A percentile compares a stretch with the other conserved stretches of the same genome.
phyloP scores from a whole-genome alignment of 768 basidiomycete genomes.

The Fibroporia radiculosa region DNA sequence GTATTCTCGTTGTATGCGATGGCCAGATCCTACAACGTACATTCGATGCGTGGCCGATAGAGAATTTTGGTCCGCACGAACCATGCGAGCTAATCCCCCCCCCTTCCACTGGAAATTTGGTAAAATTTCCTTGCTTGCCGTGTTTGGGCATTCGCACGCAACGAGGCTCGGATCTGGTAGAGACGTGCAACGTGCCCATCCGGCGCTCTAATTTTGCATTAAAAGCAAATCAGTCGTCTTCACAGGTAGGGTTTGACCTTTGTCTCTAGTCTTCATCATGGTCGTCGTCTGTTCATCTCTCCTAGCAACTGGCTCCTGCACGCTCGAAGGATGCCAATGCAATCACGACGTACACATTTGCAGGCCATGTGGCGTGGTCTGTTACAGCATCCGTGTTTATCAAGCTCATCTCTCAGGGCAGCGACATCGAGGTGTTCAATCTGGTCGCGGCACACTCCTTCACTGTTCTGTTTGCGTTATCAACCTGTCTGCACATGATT shows the following conservation, averaged over 20 bases:
- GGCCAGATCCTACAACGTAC: no score
- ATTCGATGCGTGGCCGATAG: no score
- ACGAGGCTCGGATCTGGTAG: neutral
- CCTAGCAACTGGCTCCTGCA: conserved; percentile 12
- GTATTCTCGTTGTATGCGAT: no score
- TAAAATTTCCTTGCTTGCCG: neutral
- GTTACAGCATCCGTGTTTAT: conserved; percentile 1
- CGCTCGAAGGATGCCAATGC: conserved; percentile 6
- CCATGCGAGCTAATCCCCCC: neutral
- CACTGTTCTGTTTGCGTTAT: conserved; percentile 11
- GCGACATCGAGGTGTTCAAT: conserved; percentile 3
- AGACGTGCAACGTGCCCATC: neutral
- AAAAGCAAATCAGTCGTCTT: neutral
- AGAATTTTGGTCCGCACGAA: neutral
- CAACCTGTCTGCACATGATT: neutral
- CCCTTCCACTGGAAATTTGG: neutral
- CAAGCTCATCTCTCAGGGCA: conserved; percentile 7
- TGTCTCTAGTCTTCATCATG: conserved; percentile 1
- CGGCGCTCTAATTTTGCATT: neutral
- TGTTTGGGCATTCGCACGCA: neutral
- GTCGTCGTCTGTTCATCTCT: conserved; percentile 5
- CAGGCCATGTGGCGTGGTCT: conserved; percentile 14
- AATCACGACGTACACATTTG: conserved; percentile 19
- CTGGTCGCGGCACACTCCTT: neutral
- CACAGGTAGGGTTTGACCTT: neutral